These are phyloP conservation scores for Mycena pura DNA, from an alignment of 768 basidiomycete genomes.

Conservation along the genomic window DNA sequence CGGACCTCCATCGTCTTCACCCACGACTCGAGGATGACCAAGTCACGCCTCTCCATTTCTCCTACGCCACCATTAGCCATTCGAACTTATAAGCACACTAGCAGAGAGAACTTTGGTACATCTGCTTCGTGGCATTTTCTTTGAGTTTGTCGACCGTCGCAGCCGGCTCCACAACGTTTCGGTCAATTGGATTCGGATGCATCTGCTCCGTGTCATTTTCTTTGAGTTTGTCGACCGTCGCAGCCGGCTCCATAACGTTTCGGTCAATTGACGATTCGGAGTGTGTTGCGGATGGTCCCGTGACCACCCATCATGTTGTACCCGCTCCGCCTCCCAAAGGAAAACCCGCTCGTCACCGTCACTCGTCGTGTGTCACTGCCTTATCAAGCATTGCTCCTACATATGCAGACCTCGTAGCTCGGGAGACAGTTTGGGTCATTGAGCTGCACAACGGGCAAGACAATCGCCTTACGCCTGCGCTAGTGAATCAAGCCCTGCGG, in stretches of 20 bases:
- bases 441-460: constrained; percentile 84
- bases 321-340: constrained; percentile 56
- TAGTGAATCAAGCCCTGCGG: constrained; percentile 66
- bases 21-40: constrained; percentile 90
- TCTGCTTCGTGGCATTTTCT: constrained; percentile 17
- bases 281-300: no score
- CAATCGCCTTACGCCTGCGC: constrained; percentile 64
- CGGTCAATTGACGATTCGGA: no score
- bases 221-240: not conserved
- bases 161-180: no score
- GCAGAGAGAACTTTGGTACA: constrained; percentile 17
- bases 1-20: constrained; percentile 92
- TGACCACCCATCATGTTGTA: constrained; percentile 46
- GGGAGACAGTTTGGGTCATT: constrained; percentile 71
- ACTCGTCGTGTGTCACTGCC: constrained; percentile 61
- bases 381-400: not conserved
- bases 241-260: no score
- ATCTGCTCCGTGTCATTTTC: constrained; percentile 20
- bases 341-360: constrained; percentile 65
- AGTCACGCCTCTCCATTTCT: constrained; percentile 72
- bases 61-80: constrained; percentile 43
- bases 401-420: constrained; percentile 48
- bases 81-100: not conserved
- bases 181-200: constrained; percentile 18
- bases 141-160: constrained; percentile 15